phyloP scores from a whole-genome alignment of 306 rosid genomes.

The Ormosia semicastrata region DNA sequence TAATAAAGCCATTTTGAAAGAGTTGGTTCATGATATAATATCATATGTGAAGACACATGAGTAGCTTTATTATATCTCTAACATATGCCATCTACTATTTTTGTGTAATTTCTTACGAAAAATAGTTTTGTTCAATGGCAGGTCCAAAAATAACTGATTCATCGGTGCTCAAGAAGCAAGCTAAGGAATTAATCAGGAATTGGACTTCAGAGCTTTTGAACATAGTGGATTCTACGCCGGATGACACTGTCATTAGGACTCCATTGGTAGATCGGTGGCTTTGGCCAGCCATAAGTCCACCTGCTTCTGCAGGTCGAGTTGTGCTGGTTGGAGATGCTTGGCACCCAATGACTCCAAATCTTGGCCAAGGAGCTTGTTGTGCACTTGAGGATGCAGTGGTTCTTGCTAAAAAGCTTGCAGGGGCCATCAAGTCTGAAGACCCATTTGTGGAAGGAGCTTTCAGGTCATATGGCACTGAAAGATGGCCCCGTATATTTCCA shows the following conservation, averaged over 20 bases:
- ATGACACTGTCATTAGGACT: slow-evolving; percentile 56
- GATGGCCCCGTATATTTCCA: slow-evolving; percentile 81
- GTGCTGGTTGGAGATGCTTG: slow-evolving; percentile 91
- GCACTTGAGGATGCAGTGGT: slow-evolving; percentile 83
- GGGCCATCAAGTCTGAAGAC: slow-evolving; percentile 51
- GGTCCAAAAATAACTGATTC: slow-evolving; percentile 69
- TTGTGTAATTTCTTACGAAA: background rate
- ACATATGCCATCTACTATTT: background rate
- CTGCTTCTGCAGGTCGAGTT: slow-evolving; percentile 65
- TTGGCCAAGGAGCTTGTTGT: slow-evolving; percentile 95
- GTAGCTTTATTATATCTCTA: background rate
- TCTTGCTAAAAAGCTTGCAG: slow-evolving; percentile 65
- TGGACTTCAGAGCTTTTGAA: slow-evolving; percentile 60
- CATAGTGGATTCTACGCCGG: slow-evolving; percentile 66
- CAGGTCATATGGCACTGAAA: slow-evolving; percentile 57
- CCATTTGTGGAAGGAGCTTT: slow-evolving; percentile 58
- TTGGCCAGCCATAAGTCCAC: slow-evolving; percentile 75
- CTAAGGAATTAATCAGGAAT: slow-evolving; percentile 53
- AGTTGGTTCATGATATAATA: no score
- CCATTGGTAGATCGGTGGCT: slow-evolving; percentile 91
- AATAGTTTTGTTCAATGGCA: slow-evolving; percentile 24
- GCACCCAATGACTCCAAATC: slow-evolving; percentile 99
- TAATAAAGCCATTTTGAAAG: background rate
- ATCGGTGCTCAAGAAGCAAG: slow-evolving; percentile 57
- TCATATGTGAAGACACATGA: no score